Base-by-base conservation (phyloP, 129 eudicot species). In the Smallanthus sonchifolius region DNA sequence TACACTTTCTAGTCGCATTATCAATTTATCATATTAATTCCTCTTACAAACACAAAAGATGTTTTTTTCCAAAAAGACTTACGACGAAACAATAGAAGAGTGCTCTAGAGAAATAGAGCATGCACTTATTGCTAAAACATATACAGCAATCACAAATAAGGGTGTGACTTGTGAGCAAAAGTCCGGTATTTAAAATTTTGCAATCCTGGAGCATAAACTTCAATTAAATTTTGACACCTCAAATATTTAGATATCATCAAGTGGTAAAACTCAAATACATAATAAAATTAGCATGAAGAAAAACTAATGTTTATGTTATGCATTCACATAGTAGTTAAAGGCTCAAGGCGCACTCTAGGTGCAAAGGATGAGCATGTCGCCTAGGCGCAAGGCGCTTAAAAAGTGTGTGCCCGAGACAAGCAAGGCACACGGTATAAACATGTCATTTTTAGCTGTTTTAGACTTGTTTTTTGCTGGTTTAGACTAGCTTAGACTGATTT, bases 151-250 rank as follows among this genome's bases (percentile, higher is more conserved):
- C 64, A 63, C 64, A 48, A 19, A 20, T 9, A 62, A 48, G 16
- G 37, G 15, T 9, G 36, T 59, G 67, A 10, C 43, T 54, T 36
- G 34, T 62, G 5, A 48, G 62, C 71, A 65, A 48, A 11, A 62
- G 10, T 65, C 66, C 60, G 16, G 4, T 38, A 52, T 5, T 65
- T 37, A 38, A 20, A 16, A 35, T 54, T 55, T 76, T 30, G 39
- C 52, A 54, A 15, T 57, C 38, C 30, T 11, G 52, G 56, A 67
- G 65, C 80, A 77, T 19, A 35, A 68, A 76, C 39, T 6, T 67
- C 57, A 38, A 42, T 39, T 51, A 20, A 61, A 48, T 24, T 35
- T 39, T 52, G 52, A 52, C 20, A 59, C 35, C 72, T 71, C 44
- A 24, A 61, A 37, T 16, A 68, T 63, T 71, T 39, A 4, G 47